Evolutionary conservation across 2,329 filamentous ascomycete species (phyloP).

Genomic region (Colletotrichum tabaci): DNA sequence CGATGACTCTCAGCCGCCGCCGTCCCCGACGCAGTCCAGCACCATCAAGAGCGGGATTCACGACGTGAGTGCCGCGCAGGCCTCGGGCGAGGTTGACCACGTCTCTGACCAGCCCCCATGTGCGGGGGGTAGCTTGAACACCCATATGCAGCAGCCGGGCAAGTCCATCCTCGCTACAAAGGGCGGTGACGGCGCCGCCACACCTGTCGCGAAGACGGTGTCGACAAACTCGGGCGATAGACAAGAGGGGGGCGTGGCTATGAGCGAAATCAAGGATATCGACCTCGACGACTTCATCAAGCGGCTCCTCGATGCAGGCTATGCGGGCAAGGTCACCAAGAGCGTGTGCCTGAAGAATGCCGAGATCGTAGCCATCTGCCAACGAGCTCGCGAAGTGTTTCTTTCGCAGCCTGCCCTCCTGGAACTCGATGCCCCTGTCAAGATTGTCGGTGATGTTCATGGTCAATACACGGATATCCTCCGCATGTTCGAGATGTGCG

Average conservation of each 20-base stretch:
- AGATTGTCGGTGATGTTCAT: slow-evolving; percentile 97
- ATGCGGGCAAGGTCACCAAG: slow-evolving; percentile 97
- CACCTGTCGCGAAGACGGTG: slow-evolving; percentile 68
- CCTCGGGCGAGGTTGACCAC: slow-evolving; percentile 91
- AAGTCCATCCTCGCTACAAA: slow-evolving; percentile 88
- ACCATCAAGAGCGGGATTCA: slow-evolving; percentile 78
- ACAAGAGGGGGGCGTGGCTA: slow-evolving; percentile 75
- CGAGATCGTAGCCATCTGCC: slow-evolving; percentile 94
- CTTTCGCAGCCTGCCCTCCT: slow-evolving; percentile 92
- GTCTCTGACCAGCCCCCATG: slow-evolving; percentile 92
- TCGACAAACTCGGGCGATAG: slow-evolving; percentile 56
- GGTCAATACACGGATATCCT: slow-evolving; percentile 97
- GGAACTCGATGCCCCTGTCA: slow-evolving; percentile 94
- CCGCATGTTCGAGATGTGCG: slow-evolving; percentile 98
- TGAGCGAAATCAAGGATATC: slow-evolving; percentile 91
- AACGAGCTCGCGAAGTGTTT: slow-evolving; percentile 89
- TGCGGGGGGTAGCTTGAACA: slow-evolving; percentile 71
- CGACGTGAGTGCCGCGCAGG: slow-evolving; percentile 85
- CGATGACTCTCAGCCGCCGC: slow-evolving; percentile 74
- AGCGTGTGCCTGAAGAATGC: slow-evolving; percentile 97
- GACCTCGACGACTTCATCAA: slow-evolving; percentile 99
- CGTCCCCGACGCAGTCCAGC: slow-evolving; percentile 88
- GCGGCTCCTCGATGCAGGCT: slow-evolving; percentile 92
- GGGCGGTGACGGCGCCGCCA: slow-evolving; percentile 76
- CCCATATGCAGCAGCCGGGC: slow-evolving; percentile 78